Percentiles rank a stretch among this genome's conserved stretches.
These are phyloP conservation scores for Botryotinia narcissicola DNA, from an alignment of 2,329 filamentous ascomycete genomes.

Conservation along the genomic window DNA sequence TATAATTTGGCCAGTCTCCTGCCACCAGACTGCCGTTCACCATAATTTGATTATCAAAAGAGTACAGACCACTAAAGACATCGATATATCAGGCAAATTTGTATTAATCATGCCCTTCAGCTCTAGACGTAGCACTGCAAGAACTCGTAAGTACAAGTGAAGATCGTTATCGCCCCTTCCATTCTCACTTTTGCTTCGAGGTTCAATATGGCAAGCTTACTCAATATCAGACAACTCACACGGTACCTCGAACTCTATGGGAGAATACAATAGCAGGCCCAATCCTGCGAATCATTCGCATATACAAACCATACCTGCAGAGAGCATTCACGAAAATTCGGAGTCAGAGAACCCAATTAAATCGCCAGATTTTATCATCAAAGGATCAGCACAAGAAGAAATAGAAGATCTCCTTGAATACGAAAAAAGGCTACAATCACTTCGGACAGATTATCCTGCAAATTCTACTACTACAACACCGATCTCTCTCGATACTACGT, in stretches of 20 bases:
- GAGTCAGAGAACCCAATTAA: neutral
- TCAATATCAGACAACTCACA: slow-evolving; percentile 9
- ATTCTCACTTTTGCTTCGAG: slow-evolving; percentile 7
- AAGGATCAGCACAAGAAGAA: slow-evolving; percentile 20
- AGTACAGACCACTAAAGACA: neutral
- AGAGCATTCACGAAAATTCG: neutral
- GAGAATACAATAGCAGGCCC: slow-evolving; percentile 10
- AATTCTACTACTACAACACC: neutral
- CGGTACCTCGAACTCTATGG: slow-evolving; percentile 3
- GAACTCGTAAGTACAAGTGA: slow-evolving; percentile 11
- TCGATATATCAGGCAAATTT: neutral
- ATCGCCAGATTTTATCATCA: slow-evolving; percentile 12
- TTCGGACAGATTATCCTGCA: neutral
- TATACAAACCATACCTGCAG: slow-evolving; percentile 18
- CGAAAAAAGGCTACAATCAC: slow-evolving; percentile 4
- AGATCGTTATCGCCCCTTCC: slow-evolving; percentile 17
- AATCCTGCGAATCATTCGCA: slow-evolving; percentile 13
- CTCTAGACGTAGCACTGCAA: slow-evolving; percentile 1
- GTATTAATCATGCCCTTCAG: slow-evolving; percentile 3
- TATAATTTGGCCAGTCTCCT: neutral
- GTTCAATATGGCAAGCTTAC: slow-evolving; percentile 15
- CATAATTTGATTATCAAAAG: neutral
- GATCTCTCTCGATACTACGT: slow-evolving; percentile 3
- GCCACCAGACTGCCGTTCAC: neutral
- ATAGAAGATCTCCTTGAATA: slow-evolving; percentile 19